These are phyloP conservation scores for Fusarium scirpi DNA, from an alignment of 2,329 filamentous ascomycete species.

Conservation along the genomic window DNA sequence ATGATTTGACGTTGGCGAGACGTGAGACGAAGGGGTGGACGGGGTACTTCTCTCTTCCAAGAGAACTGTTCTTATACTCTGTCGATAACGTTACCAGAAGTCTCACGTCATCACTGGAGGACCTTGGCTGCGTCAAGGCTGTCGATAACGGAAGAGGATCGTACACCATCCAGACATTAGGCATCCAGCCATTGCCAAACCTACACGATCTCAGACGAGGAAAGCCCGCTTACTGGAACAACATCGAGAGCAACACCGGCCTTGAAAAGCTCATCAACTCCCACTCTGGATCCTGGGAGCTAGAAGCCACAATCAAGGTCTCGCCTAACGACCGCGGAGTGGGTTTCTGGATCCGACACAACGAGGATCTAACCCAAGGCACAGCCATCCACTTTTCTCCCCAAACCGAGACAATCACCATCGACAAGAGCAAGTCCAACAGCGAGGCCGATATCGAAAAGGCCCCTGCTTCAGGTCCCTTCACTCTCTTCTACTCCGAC, in stretches of 20 bases:
- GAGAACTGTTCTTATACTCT: slow-evolving; percentile 57
- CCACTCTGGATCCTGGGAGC: slow-evolving; percentile 39
- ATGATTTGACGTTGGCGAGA: slow-evolving; percentile 58
- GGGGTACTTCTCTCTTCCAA: slow-evolving; percentile 60
- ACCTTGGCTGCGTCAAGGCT: slow-evolving; percentile 57
- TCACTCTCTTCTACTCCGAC: slow-evolving; percentile 57
- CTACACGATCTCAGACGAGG: slow-evolving; percentile 40
- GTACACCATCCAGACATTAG: slow-evolving; percentile 58
- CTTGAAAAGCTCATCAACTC: not conserved
- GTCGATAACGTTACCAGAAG: slow-evolving; percentile 53
- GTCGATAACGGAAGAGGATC: slow-evolving; percentile 17
- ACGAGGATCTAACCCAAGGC: slow-evolving; percentile 44
- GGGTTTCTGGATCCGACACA: slow-evolving; percentile 45
- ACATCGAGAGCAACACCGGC: not conserved
- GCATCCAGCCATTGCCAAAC: slow-evolving; percentile 49
- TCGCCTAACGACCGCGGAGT: slow-evolving; percentile 6
- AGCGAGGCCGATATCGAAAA: slow-evolving; percentile 52
- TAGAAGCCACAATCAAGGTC: slow-evolving; percentile 43
- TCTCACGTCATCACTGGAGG: slow-evolving; percentile 50
- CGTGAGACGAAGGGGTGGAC: slow-evolving; percentile 62
- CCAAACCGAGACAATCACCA: slow-evolving; percentile 54
- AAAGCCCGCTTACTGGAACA: slow-evolving; percentile 28
- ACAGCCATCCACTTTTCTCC: slow-evolving; percentile 57
- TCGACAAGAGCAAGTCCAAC: slow-evolving; percentile 53
- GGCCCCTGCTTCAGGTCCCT: slow-evolving; percentile 53